Evolutionary conservation across 495 filamentous ascomycete species (phyloP), one percentile per base, ranked within the genome.

Genomic region (Sphaerosporella brunnea): DNA sequence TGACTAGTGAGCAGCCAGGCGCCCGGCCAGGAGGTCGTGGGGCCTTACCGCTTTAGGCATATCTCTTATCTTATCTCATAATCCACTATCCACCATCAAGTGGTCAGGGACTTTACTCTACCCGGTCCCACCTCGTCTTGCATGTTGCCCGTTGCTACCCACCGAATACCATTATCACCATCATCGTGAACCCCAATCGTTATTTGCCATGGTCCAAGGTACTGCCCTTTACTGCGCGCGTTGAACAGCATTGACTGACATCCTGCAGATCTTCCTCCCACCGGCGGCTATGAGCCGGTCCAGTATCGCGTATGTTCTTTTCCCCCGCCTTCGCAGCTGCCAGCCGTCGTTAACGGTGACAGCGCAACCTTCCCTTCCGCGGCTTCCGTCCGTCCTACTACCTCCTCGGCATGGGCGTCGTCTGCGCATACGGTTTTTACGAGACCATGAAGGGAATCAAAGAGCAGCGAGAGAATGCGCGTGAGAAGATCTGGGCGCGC

Each of bases 401-500:
- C 63, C 73, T 96, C 58, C 52, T 79, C 54, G 82, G 70, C 36
- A 74, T 83, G 64, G 78, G 74, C 54, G 63, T 67, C 23, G 67
- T 93, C 56, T 86, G 90, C 80, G 71, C 72, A 45, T 96, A 82
- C 61, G 90, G 90, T 11, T 88, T 84, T 69, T 95, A 82, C 65
- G 82, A 79, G 62, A 63, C 81, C 50, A 77, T 77, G 40, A 66
- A 76, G 60, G 84, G 84, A 34, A 78, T 84, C 51, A 71, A 82
- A 53, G 88, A 96, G 66, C 75, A 80, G 55, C 84, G 88, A 86
- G 90, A 97, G 63, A 80, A 92, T 51, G 82, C 78, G 45, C 83
- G 90, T 37, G 90, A 97, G 61, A 97, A 97, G 70, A 86, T 94
- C 73, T 97, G 90, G 90, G 71, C 79, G 36, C 80, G 90, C 54